Evolutionary conservation across 2,329 filamentous ascomycete species (phyloP).

Genomic region (Cadophora luteo-olivacea): DNA sequence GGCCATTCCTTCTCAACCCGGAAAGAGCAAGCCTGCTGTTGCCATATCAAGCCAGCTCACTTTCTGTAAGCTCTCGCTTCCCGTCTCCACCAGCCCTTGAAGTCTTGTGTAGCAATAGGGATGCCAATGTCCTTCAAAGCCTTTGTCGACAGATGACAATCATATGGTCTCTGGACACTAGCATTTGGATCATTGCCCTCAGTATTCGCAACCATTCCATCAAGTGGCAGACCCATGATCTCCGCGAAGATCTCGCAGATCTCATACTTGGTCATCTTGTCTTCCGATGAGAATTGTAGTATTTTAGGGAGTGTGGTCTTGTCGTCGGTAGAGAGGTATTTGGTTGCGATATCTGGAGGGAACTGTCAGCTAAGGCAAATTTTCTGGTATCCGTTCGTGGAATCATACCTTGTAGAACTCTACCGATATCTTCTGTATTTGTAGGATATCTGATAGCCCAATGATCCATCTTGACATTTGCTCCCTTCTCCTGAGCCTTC

Average conservation of each 20-base stretch:
- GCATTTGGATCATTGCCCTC: constrained; percentile 76
- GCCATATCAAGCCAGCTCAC: constrained; percentile 20
- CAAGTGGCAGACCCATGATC: constrained; percentile 76
- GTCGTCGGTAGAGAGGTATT: constrained; percentile 64
- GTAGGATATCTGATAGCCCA: constrained; percentile 87
- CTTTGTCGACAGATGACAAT: constrained; percentile 84
- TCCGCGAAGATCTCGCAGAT: constrained; percentile 81
- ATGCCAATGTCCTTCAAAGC: constrained; percentile 76
- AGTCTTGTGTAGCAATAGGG: constrained; percentile 75
- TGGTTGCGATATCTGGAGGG: constrained; percentile 67
- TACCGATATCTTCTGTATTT: constrained; percentile 84
- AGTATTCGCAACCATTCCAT: constrained; percentile 71
- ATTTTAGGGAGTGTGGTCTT: constrained; percentile 66
- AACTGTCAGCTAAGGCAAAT: constrained; percentile 19
- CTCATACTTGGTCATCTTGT: constrained; percentile 87
- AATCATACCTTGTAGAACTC: constrained; percentile 72
- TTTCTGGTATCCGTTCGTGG: constrained; percentile 38
- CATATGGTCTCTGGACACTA: constrained; percentile 80
- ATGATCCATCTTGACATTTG: constrained; percentile 79
- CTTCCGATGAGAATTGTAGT: constrained; percentile 87
- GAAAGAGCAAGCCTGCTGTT: neutral
- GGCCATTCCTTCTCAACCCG: neutral
- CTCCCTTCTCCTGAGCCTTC: constrained; percentile 70
- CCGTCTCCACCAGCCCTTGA: constrained; percentile 80
- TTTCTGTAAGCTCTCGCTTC: constrained; percentile 61